These are phyloP conservation scores for Diaporthe helianthi DNA, from an alignment of 2,329 filamentous ascomycete species.

Conservation along the genomic window DNA sequence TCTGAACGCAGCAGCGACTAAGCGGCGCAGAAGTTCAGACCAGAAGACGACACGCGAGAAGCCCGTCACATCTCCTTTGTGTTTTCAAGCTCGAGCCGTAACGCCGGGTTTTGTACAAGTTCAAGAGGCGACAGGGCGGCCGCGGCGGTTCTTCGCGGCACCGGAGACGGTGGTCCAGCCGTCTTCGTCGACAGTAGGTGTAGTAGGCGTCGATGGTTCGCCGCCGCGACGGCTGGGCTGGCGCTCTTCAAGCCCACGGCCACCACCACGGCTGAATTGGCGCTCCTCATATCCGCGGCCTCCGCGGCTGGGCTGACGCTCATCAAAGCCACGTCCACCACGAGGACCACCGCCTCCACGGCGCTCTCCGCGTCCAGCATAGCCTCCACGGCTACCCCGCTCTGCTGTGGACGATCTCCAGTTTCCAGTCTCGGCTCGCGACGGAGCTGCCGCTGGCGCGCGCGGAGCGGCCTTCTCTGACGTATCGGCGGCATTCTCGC, in stretches of 20 bases:
- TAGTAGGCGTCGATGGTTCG: conserved; percentile 42
- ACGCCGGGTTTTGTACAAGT: conserved; percentile 31
- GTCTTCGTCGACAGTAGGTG: conserved; percentile 60
- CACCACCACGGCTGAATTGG: conserved; percentile 10
- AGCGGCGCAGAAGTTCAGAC: conserved; percentile 20
- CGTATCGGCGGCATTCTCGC: conserved; percentile 44
- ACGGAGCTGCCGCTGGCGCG: conserved; percentile 46
- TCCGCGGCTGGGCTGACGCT: conserved; percentile 46
- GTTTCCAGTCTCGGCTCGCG: conserved; percentile 66
- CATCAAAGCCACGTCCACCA: conserved; percentile 52
- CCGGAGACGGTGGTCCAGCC: conserved; percentile 68
- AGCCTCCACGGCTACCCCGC: conserved; percentile 54
- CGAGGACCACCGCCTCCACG: conserved; percentile 51
- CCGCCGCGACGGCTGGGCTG: conserved; percentile 40
- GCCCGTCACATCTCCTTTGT: not conserved
- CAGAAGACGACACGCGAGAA: conserved; percentile 20
- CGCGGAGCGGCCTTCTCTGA: conserved; percentile 45
- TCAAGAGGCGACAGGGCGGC: conserved; percentile 36
- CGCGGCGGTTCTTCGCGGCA: conserved; percentile 49
- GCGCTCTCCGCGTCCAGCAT: conserved; percentile 50
- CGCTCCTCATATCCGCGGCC: conserved; percentile 23
- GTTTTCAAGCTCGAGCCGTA: conserved; percentile 14
- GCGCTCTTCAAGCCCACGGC: conserved; percentile 39
- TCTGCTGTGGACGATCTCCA: conserved; percentile 64
- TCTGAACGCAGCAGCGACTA: not conserved